Base-by-base conservation (phyloP, 331 rosid species). In the Quercus phellos region DNA sequence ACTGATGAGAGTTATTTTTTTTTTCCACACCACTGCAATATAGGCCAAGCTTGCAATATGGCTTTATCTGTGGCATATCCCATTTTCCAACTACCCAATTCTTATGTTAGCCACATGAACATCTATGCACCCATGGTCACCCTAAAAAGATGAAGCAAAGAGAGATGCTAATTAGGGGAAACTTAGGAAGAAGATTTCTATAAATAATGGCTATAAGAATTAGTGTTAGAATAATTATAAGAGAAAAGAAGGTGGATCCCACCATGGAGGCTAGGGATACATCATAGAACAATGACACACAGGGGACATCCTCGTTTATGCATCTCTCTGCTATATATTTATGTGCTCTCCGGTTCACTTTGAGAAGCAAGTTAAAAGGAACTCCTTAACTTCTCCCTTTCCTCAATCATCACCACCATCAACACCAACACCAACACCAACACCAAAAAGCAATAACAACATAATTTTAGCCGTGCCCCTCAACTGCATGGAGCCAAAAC, bases 181-280 rank as follows among this genome's bases (percentile, higher is more conserved):
- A 59, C 27, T 69, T 30, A 21, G 56, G 60, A 74, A 38, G 46
- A 77, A 72, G 24, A n/a, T 24, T 8, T 35, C 12, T 51, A 42
- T 54, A 70, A 82, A 58, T 60, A 75, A 73, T 42, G 81, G 85
- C 27, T 80, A 38, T 38, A 55, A 81, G 73, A 80, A 74, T 66
- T 80, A 67, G 61, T 85, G 88, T 42, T 67, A 68, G 91, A 90
- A 88, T 91, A 87, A 87, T 85, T 59, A 43, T 77, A 87, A 78
- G 75, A 79, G 51, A 84, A 82, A 88, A 73, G 66, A 43, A 69
- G 77, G 93, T 89, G 87, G 90, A 75, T 74, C 93, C 92, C 97
- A 93, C 89, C 81, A 79, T 73, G 46, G 53, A 77, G 68, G 74
- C 38, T 59, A 21, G 58, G 80, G 79, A 53, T 74, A 78, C 77